A percentile compares a stretch with the other conserved stretches of the same genome.
These are phyloP conservation scores for Dalbergia cultrata DNA, from an alignment of 306 rosid genomes.

Conservation along the genomic window DNA sequence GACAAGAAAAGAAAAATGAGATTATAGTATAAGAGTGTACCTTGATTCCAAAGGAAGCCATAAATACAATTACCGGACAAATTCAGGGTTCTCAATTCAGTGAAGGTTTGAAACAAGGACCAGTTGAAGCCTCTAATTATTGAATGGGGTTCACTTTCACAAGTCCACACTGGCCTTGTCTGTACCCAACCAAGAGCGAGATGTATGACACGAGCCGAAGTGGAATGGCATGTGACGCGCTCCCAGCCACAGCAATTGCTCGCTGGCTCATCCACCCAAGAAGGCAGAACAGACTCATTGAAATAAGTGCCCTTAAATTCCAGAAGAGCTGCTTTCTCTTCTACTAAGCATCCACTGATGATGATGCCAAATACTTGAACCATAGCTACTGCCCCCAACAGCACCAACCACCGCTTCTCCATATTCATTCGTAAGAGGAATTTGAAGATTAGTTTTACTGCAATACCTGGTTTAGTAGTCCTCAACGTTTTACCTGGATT, in stretches of 20 bases:
- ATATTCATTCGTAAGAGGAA: neutral
- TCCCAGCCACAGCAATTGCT: conserved; percentile 22
- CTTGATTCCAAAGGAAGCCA: neutral
- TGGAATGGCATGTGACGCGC: neutral
- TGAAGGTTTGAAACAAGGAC: neutral
- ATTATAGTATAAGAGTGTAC: neutral
- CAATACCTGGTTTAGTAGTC: neutral
- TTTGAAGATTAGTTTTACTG: neutral
- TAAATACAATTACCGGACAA: neutral
- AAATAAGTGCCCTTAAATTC: neutral
- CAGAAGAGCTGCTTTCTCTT: neutral
- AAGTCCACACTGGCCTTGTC: no score
- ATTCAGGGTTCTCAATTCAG: neutral
- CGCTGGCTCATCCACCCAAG: conserved; percentile 5
- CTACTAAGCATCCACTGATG: neutral
- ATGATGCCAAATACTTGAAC: neutral
- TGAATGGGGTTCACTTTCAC: neutral
- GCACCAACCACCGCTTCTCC: neutral
- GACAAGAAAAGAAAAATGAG: neutral
- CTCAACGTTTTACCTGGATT: neutral
- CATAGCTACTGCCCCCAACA: no score
- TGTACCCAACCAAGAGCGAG: neutral
- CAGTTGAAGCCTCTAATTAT: neutral
- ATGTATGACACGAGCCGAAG: neutral
- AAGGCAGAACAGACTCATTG: neutral